Base-by-base conservation (phyloP, 2,329 filamentous ascomycete genomes). In the Alternaria consortialis region DNA sequence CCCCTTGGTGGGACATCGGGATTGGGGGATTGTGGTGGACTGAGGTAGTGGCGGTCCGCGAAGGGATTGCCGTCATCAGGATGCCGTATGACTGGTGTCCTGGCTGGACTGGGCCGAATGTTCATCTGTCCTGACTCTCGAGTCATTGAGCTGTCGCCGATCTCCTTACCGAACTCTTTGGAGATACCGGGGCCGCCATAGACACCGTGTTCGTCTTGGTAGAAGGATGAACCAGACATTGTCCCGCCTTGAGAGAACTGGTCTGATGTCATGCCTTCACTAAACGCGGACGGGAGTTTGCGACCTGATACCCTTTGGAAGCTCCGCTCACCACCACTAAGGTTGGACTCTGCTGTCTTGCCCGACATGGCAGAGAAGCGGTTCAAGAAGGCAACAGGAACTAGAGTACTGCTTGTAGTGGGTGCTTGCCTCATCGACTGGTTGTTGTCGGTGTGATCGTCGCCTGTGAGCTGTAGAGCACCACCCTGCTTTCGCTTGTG, bases 1-100 rank as follows among this genome's bases (percentile, higher is more conserved):
- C 70, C 66, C 56, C 73, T 68, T 9, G 67, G 59, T 25, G 70
- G 62, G n/a, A 65, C 56, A 36, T 59, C 77, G 20, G 56, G 73
- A 63, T 67, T 80, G 58, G 56, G 81, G 74, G 65, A 81, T 74
- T 64, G 79, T 69, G 59, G 82, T 62, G 67, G 78, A 67, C 73
- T 84, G 11, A 77, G 63, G 6, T 70, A 65, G 42, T 69, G 53
- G 13, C 58, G 65, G 50, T 64, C 72, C 17, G 65, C 58, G 54
- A 70, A 73, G 11, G 70, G 66, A 25, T 72, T 68, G 39, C 62
- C 67, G 7, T 76, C 74, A 25, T 74, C 73, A 1, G 75, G 69
- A 51, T 84, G 81, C 60, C 86, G 84, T 58, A 86, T 85, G 15
- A 90, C 80, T 1, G 89, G 86, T 4, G 86, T 88, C 55, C 88